Base-by-base conservation (phyloP, 495 filamentous ascomycete species). In the Chlorociboria aeruginascens region DNA sequence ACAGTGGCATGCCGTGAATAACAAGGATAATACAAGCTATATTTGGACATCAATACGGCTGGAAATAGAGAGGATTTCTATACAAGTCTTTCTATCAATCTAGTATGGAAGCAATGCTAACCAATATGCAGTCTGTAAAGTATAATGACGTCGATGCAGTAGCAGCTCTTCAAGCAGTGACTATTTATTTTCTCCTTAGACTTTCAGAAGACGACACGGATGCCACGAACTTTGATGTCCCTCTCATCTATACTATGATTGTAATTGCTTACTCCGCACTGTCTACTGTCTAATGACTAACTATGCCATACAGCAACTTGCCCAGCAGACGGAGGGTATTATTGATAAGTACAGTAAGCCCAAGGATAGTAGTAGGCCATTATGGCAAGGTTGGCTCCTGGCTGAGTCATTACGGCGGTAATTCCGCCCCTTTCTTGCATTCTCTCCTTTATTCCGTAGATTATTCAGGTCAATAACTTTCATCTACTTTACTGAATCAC, bases 41-140 rank as follows among this genome's bases (percentile, higher is more conserved):
- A 41, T 47, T n/a, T 52, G 50, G 50, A 52, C 29, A 36, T 36
- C 43, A 3, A 41, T 52, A 9, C n/a, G 29, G 17, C 42, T 47
- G 37, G 50, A 46, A 16, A 35, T 42, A 38, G 43, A 52, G 16
- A 14, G 38, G 4, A 1, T 41, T 2, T 41, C 17, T 10, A 8
- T 41, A 10, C 16, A 41, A 14, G 10, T 20, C 2, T 7, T 41
- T 25, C 1, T 2, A 10, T 2, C 3, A n/a, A 14, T 13, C 16
- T 14, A 11, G 17, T 41, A 13, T 25, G 17, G 17, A 41, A 10
- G 3, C n/a, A 41, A 10, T 10, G n/a, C 12, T 14, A 25, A 41
- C 7, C 2, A 33, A 33, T 8, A 35, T 33, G 1, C 10, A 45
- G 43, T 33, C 6, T 31, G 1, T 31, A 13, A 12, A n/a, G 2